Evolutionary conservation across 2,329 filamentous ascomycete genomes (phyloP).

Genomic region (Xylaria multiplex): DNA sequence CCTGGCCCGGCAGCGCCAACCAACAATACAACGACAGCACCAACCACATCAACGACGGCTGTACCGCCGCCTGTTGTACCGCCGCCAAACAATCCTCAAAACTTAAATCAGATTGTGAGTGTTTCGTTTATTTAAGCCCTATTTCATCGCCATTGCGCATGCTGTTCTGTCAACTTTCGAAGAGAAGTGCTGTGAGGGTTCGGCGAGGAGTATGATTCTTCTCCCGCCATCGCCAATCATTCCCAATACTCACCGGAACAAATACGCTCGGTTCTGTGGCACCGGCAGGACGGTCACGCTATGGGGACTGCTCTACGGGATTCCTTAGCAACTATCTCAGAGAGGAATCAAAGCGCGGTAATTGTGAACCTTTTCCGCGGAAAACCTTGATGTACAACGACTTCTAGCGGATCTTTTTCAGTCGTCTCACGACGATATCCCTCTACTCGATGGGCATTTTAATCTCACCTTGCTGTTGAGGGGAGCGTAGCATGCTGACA

Average conservation of each 20-base stretch:
- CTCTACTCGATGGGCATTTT: background rate
- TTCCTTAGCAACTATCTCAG: too few relatives aligned
- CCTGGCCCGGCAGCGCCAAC: slow-evolving; percentile 40
- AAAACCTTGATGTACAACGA: background rate
- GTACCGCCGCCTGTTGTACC: slow-evolving; percentile 49
- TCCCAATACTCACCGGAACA: background rate
- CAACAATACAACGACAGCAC: slow-evolving; percentile 22
- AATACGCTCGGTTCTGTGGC: background rate
- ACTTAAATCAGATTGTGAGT: slow-evolving; percentile 94
- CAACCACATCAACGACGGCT: slow-evolving; percentile 35
- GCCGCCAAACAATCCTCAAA: slow-evolving; percentile 72
- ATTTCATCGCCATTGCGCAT: slow-evolving; percentile 36
- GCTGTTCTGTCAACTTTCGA: background rate
- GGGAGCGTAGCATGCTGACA: slow-evolving; percentile 14
- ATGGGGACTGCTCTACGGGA: background rate
- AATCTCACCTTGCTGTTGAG: background rate
- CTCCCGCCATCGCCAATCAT: background rate
- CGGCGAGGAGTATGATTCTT: background rate
- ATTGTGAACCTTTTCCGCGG: background rate
- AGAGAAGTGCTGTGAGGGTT: background rate
- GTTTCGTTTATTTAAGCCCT: background rate
- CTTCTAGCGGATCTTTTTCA: background rate
- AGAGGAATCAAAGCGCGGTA: background rate
- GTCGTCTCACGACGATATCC: background rate
- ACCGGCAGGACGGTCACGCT: background rate